Evolutionary conservation across 139 green algal species (phyloP).

Genomic region (Diplosphaera chodatii): DNA sequence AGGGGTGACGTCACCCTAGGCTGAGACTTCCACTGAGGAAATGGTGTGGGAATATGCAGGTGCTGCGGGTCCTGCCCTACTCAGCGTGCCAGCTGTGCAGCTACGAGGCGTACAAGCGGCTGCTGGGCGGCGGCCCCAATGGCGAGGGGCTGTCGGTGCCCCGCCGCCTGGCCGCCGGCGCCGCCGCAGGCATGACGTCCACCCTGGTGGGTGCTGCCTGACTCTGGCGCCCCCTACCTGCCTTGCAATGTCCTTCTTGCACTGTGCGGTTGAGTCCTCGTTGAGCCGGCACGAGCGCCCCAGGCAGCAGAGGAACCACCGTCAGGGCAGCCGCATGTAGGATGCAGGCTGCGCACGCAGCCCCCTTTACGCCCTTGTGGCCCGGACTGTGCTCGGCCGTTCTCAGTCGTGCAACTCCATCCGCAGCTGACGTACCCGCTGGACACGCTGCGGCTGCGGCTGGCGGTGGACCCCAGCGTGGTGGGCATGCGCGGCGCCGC

Average conservation of each 20-base stretch:
- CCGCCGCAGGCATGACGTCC: constrained; percentile 58
- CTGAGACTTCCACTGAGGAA: too few species aligned
- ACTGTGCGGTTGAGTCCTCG: neutral
- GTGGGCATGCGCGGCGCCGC: constrained; percentile 40
- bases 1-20: too few species aligned
- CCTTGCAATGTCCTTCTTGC: neutral
- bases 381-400: too few species aligned
- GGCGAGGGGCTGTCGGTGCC: constrained; percentile 42
- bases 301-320: too few species aligned
- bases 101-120: constrained; percentile 67
- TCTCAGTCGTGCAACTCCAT: too few species aligned
- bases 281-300: neutral
- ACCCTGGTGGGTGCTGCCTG: constrained; percentile 41
- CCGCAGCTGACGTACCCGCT: constrained; percentile 68
- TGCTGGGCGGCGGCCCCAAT: constrained; percentile 25
- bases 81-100: constrained; percentile 58
- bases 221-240: too few species aligned
- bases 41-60: too few species aligned
- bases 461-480: constrained; percentile 67
- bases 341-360: too few species aligned
- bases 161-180: constrained; percentile 55
- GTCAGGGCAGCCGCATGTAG: too few species aligned
- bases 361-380: too few species aligned
- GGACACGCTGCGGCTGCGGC: constrained; percentile 69
- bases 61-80: constrained; percentile 74